A percentile compares a stretch with the other conserved stretches of the same genome.
Conservation (phyloP, 2,329 filamentous ascomycete genomes). For the Paecilomyces fulvus region DNA sequence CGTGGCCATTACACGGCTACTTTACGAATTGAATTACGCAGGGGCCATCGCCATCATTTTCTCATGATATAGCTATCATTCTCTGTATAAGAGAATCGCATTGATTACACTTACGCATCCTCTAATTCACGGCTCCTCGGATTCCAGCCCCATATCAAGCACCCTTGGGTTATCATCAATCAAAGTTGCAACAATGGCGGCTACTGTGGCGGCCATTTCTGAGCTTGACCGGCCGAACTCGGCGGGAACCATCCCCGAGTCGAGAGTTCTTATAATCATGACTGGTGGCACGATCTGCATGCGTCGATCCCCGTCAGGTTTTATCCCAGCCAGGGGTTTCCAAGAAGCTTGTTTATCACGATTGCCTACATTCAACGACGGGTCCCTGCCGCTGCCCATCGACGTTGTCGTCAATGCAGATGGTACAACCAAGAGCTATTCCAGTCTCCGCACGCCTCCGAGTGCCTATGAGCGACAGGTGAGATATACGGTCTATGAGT, state of each 20-base stretch:
- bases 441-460: conserved; percentile 68
- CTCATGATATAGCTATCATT: background rate
- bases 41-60: background rate
- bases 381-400: conserved; percentile 48
- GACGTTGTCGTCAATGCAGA: conserved; percentile 47
- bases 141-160: background rate
- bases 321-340: conserved; percentile 73
- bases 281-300: conserved; percentile 81
- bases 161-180: background rate
- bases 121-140: background rate
- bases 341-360: conserved; percentile 74
- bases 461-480: conserved; percentile 75
- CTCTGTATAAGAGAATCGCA: background rate
- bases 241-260: conserved; percentile 49
- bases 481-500: conserved; percentile 77
- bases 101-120: background rate
- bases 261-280: conserved; percentile 79
- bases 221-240: background rate
- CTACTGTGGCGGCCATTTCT: background rate
- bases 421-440: conserved; percentile 45
- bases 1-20: background rate
- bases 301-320: conserved; percentile 69
- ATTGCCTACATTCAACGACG: conserved; percentile 78
- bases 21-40: background rate
- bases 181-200: background rate